Evolutionary conservation across 495 filamentous ascomycete genomes (phyloP).

Genomic region (Parmelia sp.): DNA sequence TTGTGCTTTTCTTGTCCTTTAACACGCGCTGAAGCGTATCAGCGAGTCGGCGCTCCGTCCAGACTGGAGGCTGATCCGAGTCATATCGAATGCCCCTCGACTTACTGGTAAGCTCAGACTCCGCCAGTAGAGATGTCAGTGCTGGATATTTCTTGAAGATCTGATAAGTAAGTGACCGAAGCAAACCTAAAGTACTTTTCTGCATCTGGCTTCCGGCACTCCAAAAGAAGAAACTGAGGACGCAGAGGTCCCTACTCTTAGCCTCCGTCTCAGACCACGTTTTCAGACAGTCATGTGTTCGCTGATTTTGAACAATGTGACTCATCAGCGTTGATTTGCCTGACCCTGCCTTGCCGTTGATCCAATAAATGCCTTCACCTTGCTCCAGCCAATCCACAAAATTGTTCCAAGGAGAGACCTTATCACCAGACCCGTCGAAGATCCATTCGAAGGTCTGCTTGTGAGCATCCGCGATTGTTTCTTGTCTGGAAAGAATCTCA

Average conservation of each 20-base stretch:
- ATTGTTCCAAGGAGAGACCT: not conserved
- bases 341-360: not conserved
- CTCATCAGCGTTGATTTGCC: not conserved
- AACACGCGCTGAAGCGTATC: not conserved
- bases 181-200: not conserved
- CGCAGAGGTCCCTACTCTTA: not conserved
- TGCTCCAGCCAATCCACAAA: not conserved
- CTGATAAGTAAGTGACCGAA: not conserved
- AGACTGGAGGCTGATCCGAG: not conserved
- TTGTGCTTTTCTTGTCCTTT: rapidly evolving
- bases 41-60: not conserved
- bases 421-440: too few relatives aligned
- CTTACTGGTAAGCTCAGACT: too few relatives aligned
- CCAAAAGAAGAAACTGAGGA: not conserved
- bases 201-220: not conserved
- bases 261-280: not conserved
- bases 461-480: too few relatives aligned
- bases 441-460: too few relatives aligned
- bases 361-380: not conserved
- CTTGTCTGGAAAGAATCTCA: constrained; percentile 10
- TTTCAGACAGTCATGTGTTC: not conserved
- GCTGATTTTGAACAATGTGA: not conserved
- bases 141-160: not conserved
- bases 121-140: too few relatives aligned
- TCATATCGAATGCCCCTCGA: too few relatives aligned